Conservation (phyloP, 768 basidiomycete species). For the Pholiota molesta region DNA sequence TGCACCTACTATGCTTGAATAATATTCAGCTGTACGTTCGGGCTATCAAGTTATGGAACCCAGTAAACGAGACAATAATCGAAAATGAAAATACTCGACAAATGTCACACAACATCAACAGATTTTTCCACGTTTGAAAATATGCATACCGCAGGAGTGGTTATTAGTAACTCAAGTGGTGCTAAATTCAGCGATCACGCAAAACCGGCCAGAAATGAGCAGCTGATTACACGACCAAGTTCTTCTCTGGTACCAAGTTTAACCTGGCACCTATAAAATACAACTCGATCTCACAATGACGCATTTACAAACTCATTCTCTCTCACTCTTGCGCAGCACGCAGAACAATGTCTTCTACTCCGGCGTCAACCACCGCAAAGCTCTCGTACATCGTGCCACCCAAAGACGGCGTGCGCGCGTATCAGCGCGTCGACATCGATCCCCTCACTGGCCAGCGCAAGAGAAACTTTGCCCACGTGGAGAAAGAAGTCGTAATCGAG, state of each 20-base stretch:
- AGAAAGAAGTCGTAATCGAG: conserved; percentile 44
- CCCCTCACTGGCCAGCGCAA: conserved; percentile 35
- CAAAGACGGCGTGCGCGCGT: conserved; percentile 42
- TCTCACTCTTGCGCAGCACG: background rate
- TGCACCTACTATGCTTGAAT: no score
- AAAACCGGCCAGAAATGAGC: conserved; percentile 5
- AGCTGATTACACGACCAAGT: background rate
- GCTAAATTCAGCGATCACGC: conserved; percentile 5
- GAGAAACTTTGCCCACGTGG: conserved; percentile 35
- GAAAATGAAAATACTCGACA: no score
- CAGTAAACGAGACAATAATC: no score
- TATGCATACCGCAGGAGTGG: no score
- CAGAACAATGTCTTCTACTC: conserved; percentile 6
- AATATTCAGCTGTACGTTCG: no score
- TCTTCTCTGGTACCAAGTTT: background rate
- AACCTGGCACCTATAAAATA: background rate
- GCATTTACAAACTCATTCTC: background rate
- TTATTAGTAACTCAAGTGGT: background rate
- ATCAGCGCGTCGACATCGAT: conserved; percentile 35
- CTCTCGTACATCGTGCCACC: conserved; percentile 43
- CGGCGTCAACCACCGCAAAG: conserved; percentile 28
- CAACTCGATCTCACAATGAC: conserved; percentile 2
- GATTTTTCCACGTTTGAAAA: no score
- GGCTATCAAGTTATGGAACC: no score
- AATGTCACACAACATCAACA: no score